Evolutionary conservation across 768 basidiomycete genomes (phyloP).

Genomic region (Hygrophorus russula): DNA sequence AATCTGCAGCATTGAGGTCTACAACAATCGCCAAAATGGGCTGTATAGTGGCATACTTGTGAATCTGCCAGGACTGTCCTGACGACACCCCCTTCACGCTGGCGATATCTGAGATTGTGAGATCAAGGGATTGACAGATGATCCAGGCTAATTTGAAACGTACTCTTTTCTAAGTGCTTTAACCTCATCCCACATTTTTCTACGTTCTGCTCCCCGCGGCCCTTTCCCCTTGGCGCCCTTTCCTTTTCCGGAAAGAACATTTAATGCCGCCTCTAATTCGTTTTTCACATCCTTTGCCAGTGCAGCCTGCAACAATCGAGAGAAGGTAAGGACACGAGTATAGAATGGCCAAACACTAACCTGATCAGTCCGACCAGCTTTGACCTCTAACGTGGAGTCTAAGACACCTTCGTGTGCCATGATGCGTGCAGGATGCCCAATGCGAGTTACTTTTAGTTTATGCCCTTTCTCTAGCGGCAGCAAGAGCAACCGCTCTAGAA

Average conservation of each 20-base stretch:
- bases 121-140: neutral
- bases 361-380: constrained; percentile 66
- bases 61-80: constrained; percentile 71
- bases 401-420: constrained; percentile 60
- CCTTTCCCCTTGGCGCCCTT: constrained; percentile 46
- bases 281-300: constrained; percentile 82
- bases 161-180: constrained; percentile 86
- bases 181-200: constrained; percentile 81
- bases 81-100: constrained; percentile 78
- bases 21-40: neutral
- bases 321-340: neutral
- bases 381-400: constrained; percentile 60
- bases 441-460: constrained; percentile 61
- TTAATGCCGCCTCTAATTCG: constrained; percentile 67
- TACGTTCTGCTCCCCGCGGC: constrained; percentile 62
- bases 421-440: constrained; percentile 93
- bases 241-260: constrained; percentile 56
- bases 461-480: constrained; percentile 43
- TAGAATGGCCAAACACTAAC: constrained; percentile 17
- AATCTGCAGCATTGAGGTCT: constrained; percentile 33
- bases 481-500: constrained; percentile 73
- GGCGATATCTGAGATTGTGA: constrained; percentile 54
- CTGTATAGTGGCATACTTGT: constrained; percentile 34
- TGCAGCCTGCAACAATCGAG: constrained; percentile 38
- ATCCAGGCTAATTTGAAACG: constrained; percentile 13